Base-by-base conservation (phyloP, 2,329 filamentous ascomycete species). In the Arachnopeziza araneosa region DNA sequence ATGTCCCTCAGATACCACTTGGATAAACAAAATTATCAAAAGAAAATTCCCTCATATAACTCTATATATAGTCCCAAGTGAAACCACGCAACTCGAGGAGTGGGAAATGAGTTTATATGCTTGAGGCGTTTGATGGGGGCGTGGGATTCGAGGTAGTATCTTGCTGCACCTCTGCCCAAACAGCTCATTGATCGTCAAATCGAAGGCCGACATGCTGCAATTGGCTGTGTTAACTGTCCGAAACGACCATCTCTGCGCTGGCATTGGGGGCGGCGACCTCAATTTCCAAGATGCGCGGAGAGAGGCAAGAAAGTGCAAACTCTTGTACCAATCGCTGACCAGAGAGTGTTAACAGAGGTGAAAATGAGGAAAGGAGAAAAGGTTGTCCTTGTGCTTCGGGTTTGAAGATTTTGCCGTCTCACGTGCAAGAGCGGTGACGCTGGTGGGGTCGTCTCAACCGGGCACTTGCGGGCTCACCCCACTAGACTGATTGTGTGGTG, bases 1-100 rank as follows among this genome's bases (percentile, higher is more conserved):
- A 32, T 57, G 6, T n/a, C n/a, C 49, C 24, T 58, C 50, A 58
- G 51, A 58, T 58, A 58, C 51, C 52, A 58, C 22, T 26, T 6
- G 49, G 12, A n/a, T 52, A 24, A 9, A 57, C 36, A 49, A 52
- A 58, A 14, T 7, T 23, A 54, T 57, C 8, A 44, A 54, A 24
- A 23, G 50, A 19, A 22, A 50, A 52, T 55, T 55, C 17, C 7
- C n/a, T 23, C n/a, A 55, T 10, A 4, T 6, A 6, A 5, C 17
- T 44, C 2, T 12, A 2, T 44, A 2, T 19, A 3, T 44, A 8
- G 36, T 44, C 6, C 36, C 4, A 44, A 17, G 10, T 44, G 12
- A 44, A 44, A 44, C 17, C 10, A 44, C 36, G 9, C 24, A 56
- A 56, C 12, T 14, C n/a, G 23, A 2, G n/a, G 50, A 50, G 50